Evolutionary conservation across 768 basidiomycete species (phyloP), one percentile per base, ranked within the genome.

Genomic region (Lactifluus volemus): DNA sequence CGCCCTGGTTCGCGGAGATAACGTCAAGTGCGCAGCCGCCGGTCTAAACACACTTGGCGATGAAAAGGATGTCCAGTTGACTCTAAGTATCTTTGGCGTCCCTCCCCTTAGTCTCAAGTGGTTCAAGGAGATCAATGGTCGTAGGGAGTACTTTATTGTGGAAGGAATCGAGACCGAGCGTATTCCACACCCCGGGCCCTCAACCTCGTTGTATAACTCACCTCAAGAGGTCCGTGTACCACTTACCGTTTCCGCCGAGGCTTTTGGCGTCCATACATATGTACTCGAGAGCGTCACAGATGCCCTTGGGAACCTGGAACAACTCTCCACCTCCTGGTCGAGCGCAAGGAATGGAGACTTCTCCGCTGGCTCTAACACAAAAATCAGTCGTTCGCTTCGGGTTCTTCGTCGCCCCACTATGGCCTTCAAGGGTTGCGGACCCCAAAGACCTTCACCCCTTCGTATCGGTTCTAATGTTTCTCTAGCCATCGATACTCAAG

Each of bases 211-310:
- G 59, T 68, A 57, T 19, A 69, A 68, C 48, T 69, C 71, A 4
- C 80, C 86, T 6, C 83, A 86, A 63, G 75, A 81, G 36, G 74
- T 92, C 34, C 78, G 78, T 54, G 81, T 92, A 30, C 91, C 91
- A 19, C 75, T 92, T 58, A 79, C 80, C 1, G 75, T 90, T 8
- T 75, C 85, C 4, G 74, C 89, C 59, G 80, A 83, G 60, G 71
- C 79, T 6, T 77, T 84, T 9, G 91, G 90, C 3, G 80, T 78
- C 42, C 84, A 91, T 69, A 73, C 82, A 2, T 92, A 90, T 68
- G 79, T 82, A 11, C 77, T 97, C 29, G 88, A 95, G 67, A 84
- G 86, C 66, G 81, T 98, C 29, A 81, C 81, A n/a, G 95, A 97
- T 68, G 82, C 85, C 14, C 75, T 88, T 54, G 92, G 91, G 15